These are phyloP conservation scores for Bruguiera parviflora DNA, from an alignment of 345 rosid genomes.

Conservation along the genomic window DNA sequence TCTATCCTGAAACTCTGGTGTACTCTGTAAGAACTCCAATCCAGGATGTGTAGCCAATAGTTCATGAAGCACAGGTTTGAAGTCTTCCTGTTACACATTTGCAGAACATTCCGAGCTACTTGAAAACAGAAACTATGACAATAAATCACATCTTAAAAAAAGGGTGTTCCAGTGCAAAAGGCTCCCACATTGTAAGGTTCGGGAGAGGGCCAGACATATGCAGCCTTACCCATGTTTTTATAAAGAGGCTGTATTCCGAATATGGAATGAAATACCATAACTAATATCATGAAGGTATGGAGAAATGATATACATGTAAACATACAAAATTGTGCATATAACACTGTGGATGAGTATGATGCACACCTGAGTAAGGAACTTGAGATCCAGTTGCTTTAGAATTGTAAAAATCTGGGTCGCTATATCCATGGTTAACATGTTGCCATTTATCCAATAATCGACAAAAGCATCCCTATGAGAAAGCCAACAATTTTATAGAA, in stretches of 20 bases:
- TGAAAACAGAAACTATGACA: not conserved
- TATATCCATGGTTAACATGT: slow-evolving; percentile 70
- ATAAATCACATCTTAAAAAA: not conserved
- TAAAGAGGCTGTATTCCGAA: too few relatives aligned
- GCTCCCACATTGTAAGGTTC: too few relatives aligned
- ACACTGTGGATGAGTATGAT: not conserved
- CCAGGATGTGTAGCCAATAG: slow-evolving; percentile 83
- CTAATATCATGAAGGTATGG: not conserved
- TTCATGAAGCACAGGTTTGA: slow-evolving; percentile 77
- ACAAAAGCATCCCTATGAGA: slow-evolving; percentile 73
- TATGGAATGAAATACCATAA: not conserved
- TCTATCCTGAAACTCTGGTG: slow-evolving; percentile 90
- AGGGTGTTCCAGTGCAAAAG: not conserved
- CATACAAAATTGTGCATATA: not conserved
- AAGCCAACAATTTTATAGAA: slow-evolving; percentile 6
- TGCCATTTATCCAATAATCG: slow-evolving; percentile 73
- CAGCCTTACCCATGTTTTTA: too few relatives aligned
- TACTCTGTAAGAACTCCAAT: slow-evolving; percentile 65
- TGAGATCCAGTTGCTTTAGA: slow-evolving; percentile 69
- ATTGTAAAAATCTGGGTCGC: slow-evolving; percentile 71
- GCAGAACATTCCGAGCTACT: slow-evolving; percentile 2
- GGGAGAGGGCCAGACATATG: too few relatives aligned
- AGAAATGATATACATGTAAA: not conserved
- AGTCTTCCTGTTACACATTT: slow-evolving; percentile 63
- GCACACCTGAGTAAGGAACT: slow-evolving; percentile 63